Base-by-base conservation (phyloP, 306 rosid species). In the Prunus salicina region DNA sequence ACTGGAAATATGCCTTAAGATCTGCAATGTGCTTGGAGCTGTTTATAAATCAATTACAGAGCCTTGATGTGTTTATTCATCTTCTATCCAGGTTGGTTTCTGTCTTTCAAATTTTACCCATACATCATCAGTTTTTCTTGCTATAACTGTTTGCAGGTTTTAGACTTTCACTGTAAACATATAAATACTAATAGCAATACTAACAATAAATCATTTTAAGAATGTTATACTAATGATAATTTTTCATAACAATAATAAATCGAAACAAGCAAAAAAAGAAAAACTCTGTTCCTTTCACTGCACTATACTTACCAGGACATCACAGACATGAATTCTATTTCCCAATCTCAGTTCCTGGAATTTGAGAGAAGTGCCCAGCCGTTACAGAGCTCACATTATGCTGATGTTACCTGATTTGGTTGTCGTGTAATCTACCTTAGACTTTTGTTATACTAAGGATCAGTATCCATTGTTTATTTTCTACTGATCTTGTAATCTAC, bases 1-100 rank as follows among this genome's bases (percentile, higher is more conserved):
- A 79, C 83, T 52, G 86, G 56, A 52, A 77, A 77, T 47, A 52
- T 55, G 72, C 30, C 82, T 69, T 89, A 82, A 79, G 81, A 76
- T 72, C 77, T 63, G 22, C 79, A 41, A 52, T 75, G 53, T 61
- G 47, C 63, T 41, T 69, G 68, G 49, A 83, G 62, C 67, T 51
- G 62, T 69, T 30, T 27, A 46, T 56, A 70, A 43, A 76, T 67
- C 64, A 30, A 76, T 65, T n/a, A 45, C 61, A 46, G 58, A 67
- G 65, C 18, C 41, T 22, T 60, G 78, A 24, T 53, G 68, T 64
- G 57, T 45, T 60, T 73, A 9, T 61, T n/a, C 61, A 18, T 20
- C 51, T 52, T 52, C 27, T 24, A 22, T 80, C 76, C 80, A 72
- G 84, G 86, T 83, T 64, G 46, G 70, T 56, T 32, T 8, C 25